These are phyloP conservation scores for Vachellia pachyceras DNA, from an alignment of 306 rosid species.

Conservation along the genomic window DNA sequence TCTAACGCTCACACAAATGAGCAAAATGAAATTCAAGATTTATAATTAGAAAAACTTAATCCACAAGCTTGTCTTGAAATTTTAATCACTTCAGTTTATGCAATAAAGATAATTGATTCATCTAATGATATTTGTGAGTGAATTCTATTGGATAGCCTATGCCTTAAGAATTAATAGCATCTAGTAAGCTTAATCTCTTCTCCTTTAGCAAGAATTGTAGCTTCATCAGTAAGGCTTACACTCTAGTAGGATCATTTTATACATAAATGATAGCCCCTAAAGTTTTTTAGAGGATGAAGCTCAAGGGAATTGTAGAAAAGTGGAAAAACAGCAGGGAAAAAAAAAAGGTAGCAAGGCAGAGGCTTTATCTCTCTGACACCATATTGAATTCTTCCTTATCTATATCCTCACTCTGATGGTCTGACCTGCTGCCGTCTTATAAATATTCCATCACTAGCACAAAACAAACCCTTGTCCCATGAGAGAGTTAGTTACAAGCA, in stretches of 20 bases:
- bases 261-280: neutral
- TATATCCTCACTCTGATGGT: neutral
- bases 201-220: neutral
- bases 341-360: neutral
- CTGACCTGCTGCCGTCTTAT: neutral
- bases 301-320: neutral
- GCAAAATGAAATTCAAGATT: constrained; percentile 20
- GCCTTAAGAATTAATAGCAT: neutral
- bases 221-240: neutral
- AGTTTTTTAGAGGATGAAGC: neutral
- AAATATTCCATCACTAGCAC: neutral
- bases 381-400: neutral
- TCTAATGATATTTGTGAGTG: neutral
- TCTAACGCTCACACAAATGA: no score
- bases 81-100: neutral
- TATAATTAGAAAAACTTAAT: neutral
- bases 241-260: neutral
- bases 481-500: neutral
- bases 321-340: neutral
- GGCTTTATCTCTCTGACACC: neutral
- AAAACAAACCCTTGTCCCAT: neutral
- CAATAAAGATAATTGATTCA: neutral
- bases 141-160: neutral
- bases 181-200: no score
- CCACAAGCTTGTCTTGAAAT: neutral